Evolutionary conservation across 2,329 filamentous ascomycete species (phyloP).

Genomic region (Colletotrichum sublineola): DNA sequence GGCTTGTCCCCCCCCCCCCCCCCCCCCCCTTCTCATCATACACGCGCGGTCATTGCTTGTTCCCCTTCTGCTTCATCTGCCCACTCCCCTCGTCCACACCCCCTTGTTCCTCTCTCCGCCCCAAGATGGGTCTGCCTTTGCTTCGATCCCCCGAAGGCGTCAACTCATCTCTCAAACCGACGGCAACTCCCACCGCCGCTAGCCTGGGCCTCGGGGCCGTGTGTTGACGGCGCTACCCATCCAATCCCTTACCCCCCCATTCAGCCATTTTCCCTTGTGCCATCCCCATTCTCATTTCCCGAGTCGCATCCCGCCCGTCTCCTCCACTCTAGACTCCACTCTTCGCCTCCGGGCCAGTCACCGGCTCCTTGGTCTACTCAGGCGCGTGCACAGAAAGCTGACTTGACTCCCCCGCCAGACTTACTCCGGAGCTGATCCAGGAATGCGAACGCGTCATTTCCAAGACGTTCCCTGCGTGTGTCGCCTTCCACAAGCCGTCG

Average conservation of each 20-base stretch:
- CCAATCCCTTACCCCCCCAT: conserved; percentile 20
- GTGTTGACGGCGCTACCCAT: conserved; percentile 16
- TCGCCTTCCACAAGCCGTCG: conserved; percentile 73
- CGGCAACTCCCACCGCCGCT: conserved; percentile 38
- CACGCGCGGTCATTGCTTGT: conserved; percentile 19
- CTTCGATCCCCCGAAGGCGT: conserved; percentile 38
- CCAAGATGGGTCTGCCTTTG: conserved; percentile 27
- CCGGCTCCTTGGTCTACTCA: conserved; percentile 18
- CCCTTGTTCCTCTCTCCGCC: conserved; percentile 8
- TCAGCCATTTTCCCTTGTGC: conserved; percentile 22
- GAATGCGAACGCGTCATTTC: conserved; percentile 73
- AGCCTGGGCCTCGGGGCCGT: conserved; percentile 29
- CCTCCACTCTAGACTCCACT: conserved; percentile 30
- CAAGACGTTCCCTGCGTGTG: conserved; percentile 72
- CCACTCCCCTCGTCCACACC: not conserved
- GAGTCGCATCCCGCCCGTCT: conserved; percentile 35
- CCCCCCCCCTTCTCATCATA: conserved; percentile 24
- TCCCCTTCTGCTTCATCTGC: conserved; percentile 21
- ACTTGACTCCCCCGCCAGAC: conserved; percentile 47
- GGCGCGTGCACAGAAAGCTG: conserved; percentile 22
- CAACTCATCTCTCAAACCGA: conserved; percentile 16
- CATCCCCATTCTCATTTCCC: conserved; percentile 38
- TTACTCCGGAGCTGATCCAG: conserved; percentile 69
- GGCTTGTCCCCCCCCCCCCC: conserved; percentile 30
- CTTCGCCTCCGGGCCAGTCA: conserved; percentile 30